phyloP scores from a whole-genome alignment of 2,329 filamentous ascomycete species.

The Beauveria sp. region DNA sequence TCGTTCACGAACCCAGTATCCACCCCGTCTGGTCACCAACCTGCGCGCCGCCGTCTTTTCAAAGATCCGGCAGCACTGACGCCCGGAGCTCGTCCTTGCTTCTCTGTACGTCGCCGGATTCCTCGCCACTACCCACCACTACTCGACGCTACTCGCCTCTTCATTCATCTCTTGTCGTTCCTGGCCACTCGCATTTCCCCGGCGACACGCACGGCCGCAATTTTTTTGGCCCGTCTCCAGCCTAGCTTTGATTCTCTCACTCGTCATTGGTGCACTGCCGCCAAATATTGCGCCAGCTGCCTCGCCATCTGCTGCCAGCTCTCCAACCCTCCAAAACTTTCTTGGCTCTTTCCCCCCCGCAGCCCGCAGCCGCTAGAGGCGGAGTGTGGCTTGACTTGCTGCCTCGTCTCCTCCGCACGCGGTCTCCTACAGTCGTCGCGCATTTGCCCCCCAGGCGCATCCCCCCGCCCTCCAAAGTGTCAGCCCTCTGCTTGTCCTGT shows the following conservation, averaged over 20 bases:
- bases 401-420: constrained; percentile 5
- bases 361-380: constrained; percentile 1
- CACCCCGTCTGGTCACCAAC: constrained; percentile 6
- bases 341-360: neutral
- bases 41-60: neutral
- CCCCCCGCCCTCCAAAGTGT: constrained; percentile 8
- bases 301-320: neutral
- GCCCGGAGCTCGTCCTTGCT: neutral
- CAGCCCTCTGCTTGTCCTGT: neutral
- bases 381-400: constrained; percentile 4
- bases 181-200: neutral
- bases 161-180: neutral
- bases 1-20: constrained; percentile 5
- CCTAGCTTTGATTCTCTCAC: too few relatives aligned
- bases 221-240: too few relatives aligned
- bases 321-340: neutral
- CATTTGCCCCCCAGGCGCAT: constrained; percentile 8
- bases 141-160: neutral
- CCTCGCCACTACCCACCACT: neutral
- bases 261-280: neutral
- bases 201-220: neutral
- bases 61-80: constrained; percentile 1
- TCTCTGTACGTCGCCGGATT: neutral
- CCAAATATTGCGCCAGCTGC: neutral
- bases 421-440: neutral